A percentile compares a stretch with the other conserved stretches of the same genome.
These are phyloP conservation scores for Rhodotorula sp. DNA, from an alignment of 1,284 basidiomycete species.

Conservation along the genomic window DNA sequence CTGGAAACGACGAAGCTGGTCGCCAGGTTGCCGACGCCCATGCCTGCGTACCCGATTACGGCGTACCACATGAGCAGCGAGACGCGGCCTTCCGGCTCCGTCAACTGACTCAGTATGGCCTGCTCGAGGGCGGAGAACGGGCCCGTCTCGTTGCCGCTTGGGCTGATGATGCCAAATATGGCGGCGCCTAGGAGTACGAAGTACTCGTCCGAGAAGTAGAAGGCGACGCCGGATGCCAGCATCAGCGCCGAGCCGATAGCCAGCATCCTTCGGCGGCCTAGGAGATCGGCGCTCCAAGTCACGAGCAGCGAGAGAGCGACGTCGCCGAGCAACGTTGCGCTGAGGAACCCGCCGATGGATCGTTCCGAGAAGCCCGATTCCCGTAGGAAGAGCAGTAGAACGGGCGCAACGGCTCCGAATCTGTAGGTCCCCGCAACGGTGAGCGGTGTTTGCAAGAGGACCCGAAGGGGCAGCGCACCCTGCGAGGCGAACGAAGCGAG, in stretches of 20 bases:
- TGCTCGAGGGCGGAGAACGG: constrained; percentile 35
- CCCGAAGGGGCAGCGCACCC: constrained; percentile 10
- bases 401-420: constrained; percentile 37
- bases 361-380: constrained; percentile 18
- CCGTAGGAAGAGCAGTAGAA: constrained; percentile 34
- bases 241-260: constrained; percentile 28
- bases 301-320: constrained; percentile 33
- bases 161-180: constrained; percentile 36
- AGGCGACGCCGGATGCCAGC: constrained; percentile 29
- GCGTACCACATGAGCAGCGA: constrained; percentile 7
- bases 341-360: constrained; percentile 31
- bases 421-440: background rate
- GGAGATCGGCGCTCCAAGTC: constrained; percentile 33
- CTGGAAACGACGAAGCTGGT: constrained; percentile 18
- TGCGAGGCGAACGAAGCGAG: constrained; percentile 29
- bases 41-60: constrained; percentile 33
- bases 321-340: constrained; percentile 36
- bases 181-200: constrained; percentile 30
- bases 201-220: constrained; percentile 19
- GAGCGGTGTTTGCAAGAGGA: background rate
- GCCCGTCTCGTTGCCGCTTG: constrained; percentile 35
- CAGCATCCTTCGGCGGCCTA: constrained; percentile 32
- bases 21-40: constrained; percentile 18
- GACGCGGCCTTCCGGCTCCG: constrained; percentile 31
- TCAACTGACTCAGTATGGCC: constrained; percentile 29